Conservation (phyloP, 108 stramenopile genomes). For the Schizochytrium sp. region DNA sequence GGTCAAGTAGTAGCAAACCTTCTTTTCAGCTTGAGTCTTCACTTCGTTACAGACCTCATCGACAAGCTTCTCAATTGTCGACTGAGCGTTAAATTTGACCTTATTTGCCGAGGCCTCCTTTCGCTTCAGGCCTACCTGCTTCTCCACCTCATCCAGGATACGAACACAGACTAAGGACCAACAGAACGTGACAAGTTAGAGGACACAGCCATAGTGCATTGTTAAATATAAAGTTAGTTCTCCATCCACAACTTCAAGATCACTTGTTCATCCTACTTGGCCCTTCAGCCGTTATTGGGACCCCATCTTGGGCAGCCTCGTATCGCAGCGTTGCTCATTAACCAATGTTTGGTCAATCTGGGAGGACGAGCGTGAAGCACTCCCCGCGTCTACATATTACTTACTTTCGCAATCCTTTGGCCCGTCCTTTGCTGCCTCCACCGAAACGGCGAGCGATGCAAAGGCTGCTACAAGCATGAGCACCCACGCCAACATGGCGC, state of each 20-base stretch:
- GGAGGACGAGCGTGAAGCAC: not conserved
- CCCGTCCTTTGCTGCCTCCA: not conserved
- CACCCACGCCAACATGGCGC: not conserved
- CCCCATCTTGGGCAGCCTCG: no score
- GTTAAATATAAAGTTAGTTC: no score
- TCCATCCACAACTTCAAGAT: no score
- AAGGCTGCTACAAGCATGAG: not conserved
- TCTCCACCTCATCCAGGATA: constrained; percentile 70
- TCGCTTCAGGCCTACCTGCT: constrained; percentile 62
- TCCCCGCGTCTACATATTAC: not conserved
- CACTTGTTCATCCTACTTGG: no score
- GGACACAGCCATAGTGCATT: no score
- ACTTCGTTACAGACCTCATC: constrained; percentile 66
- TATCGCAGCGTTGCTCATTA: no score
- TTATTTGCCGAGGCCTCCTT: constrained; percentile 69
- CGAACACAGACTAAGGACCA: constrained; percentile 70
- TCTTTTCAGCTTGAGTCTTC: constrained; percentile 80
- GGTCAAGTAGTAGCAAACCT: constrained; percentile 97
- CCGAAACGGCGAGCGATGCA: not conserved
- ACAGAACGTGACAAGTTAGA: not conserved
- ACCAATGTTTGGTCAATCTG: no score
- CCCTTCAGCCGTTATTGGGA: no score
- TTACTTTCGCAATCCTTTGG: constrained; percentile 60
- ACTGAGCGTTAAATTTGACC: constrained; percentile 70
- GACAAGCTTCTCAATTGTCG: constrained; percentile 68